Conservation (phyloP, 257 asterid species). For the Przewalskia tangutica region DNA sequence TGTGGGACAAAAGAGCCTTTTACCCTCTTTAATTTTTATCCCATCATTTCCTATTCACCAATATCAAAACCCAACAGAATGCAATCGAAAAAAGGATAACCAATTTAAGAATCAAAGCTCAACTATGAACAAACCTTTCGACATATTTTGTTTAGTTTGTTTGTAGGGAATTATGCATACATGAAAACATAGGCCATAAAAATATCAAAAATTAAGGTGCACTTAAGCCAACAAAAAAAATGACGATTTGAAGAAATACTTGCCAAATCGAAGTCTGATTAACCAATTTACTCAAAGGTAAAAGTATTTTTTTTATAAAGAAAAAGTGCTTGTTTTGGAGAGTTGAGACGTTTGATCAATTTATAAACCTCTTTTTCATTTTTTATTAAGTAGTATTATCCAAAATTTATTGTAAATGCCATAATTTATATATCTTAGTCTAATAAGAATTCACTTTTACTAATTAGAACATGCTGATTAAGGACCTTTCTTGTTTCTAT, state of each 20-base stretch:
- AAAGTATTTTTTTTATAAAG: no score
- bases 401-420: no score
- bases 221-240: not conserved
- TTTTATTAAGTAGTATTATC: no score
- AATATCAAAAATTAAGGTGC: not conserved
- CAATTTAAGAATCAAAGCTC: not conserved
- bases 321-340: not conserved
- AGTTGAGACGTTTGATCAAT: not conserved
- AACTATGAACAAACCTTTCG: not conserved
- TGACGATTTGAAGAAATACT: not conserved
- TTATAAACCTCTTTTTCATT: no score
- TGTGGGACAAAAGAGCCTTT: no score
- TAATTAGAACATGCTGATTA: no score
- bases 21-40: no score
- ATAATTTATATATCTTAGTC: no score
- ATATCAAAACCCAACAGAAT: no score
- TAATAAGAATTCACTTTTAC: no score
- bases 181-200: not conserved
- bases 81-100: not conserved
- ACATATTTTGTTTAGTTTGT: not conserved
- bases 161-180: not conserved
- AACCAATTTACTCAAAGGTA: not conserved
- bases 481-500: not conserved
- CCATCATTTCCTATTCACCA: no score
- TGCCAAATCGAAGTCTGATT: not conserved